Evolutionary conservation across 1,284 basidiomycete species (phyloP), one percentile per base, ranked within the genome.

Genomic region (Trichosporon asahii): DNA sequence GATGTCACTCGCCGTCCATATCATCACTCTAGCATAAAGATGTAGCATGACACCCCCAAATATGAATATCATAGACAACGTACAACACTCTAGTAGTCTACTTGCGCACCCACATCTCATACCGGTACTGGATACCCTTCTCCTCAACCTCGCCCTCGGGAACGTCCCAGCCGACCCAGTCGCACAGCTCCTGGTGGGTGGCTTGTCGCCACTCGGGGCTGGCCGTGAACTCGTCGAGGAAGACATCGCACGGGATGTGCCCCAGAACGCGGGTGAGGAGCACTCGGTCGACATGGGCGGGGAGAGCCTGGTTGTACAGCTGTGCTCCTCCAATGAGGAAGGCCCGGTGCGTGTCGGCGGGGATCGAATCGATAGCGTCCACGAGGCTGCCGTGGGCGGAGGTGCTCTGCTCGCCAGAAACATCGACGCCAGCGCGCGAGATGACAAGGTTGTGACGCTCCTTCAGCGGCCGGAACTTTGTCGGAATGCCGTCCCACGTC

Each of bases 401-500:
- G 1, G 79, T 79, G n/a, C 70, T 37, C 2, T 27, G 21, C 49
- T 64, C 40, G 35, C 29, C 90, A 76, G 80, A 94, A 90, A 93
- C 79, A 66, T 89, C 84, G 75, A 82, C 70, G 14, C 90, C 90
- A 31, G 86, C 89, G 33, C 88, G 86, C 75, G 90, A 94, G 40
- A 98, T 85, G 40, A 99, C 89, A 15, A 96, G 82, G 80, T 99
- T 99, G 71, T 88, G 74, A 49, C 97, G 86, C 35, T 87, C 88
- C 57, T 87, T 86, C 29, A 99, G 86, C 2, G 97, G 97, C 72
- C 92, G 88, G 84, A 92, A 94, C 81, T 90, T 92, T 7, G 80
- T 76, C n/a, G 97, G 96, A 71, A 99, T 99, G 80, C 93, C 94
- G 82, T 97, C 93, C 97, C 97, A 99, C 21, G 95, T 98, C 78